Evolutionary conservation across 441 rosid genomes (phyloP), one percentile per base, ranked within the genome.

Genomic region (Bruguiera hainesii): DNA sequence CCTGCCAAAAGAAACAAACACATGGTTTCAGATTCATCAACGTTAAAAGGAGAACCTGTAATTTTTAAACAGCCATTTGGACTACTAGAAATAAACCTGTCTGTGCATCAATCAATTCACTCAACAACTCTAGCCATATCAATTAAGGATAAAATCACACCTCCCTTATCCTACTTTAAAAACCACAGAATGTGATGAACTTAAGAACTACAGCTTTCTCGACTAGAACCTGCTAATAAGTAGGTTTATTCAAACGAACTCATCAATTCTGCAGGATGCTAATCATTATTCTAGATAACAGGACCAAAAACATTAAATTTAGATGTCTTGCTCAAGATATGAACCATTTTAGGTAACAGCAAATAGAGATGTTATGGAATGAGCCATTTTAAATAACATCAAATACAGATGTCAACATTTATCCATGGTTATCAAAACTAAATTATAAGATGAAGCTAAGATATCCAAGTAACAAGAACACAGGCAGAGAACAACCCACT

Each of bases 1-100:
- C 98, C 99, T 90, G 85, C 73, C 69, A 76, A 65, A 13, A 63
- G 7, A 71, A 72, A 68, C 23, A 57, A 51, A 60, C 10, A 9
- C n/a, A 58, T 60, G 23, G 53, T 65, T 79, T 71, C 55, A 42
- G 64, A 59, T 66, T 30, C 69, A 65, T 67, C 23, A 37, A 48
- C 37, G 48, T 42, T 48, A 57, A 42, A 42, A 42, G 46, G 15
- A 37, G 48, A 42, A 42, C 16, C 48, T 13, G 13, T 11, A 13
- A 42, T 42, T 42, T 42, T 5, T 13, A 42, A 42, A 42, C 3
- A 4, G 1, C 48, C 48, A 42, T 42, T 42, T 42, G 4, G 18
- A 42, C 48, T 13, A 11, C 48, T 42, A 42, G 16, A 42, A 42
- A 42, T 42, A 13, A 3, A 13, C 18, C 48, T 37, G 15, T 42